Conservation (phyloP, 352 stramenopile genomes). For the Globisporangium cylindrosporum region DNA sequence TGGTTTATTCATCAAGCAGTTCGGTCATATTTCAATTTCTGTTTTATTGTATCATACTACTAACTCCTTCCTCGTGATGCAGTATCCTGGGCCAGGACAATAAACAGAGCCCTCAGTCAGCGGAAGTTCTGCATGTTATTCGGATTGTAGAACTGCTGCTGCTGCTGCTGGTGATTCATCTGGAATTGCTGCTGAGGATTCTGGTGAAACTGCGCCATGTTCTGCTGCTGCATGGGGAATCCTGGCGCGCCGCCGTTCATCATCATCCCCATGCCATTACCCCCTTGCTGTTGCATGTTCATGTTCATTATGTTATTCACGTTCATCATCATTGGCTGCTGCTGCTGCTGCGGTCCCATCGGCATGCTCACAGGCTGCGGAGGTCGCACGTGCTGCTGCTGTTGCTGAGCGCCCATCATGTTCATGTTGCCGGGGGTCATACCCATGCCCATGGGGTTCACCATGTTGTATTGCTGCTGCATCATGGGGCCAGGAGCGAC, state of each 20-base stretch:
- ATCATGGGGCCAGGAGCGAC: constrained; percentile 11
- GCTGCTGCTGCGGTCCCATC: neutral
- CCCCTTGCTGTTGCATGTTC: constrained; percentile 18
- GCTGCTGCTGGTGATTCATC: constrained; percentile 15
- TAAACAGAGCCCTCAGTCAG: neutral
- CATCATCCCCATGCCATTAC: constrained; percentile 13
- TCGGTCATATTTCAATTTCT: neutral
- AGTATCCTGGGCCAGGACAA: neutral
- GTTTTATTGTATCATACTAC: neutral
- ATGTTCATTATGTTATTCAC: constrained; percentile 18
- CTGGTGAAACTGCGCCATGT: constrained; percentile 3
- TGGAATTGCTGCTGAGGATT: constrained; percentile 15
- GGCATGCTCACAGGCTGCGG: constrained; percentile 29
- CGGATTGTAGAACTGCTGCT: constrained; percentile 10
- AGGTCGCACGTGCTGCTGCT: constrained; percentile 32
- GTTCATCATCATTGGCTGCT: constrained; percentile 13
- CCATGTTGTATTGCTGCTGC: constrained; percentile 23
- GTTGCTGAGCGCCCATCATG: constrained; percentile 15
- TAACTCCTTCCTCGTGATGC: neutral
- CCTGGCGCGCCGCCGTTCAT: constrained; percentile 2
- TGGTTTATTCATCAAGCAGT: neutral
- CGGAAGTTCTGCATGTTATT: constrained; percentile 14
- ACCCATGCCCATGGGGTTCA: constrained; percentile 20
- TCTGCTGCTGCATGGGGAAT: constrained; percentile 13
- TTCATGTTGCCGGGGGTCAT: constrained; percentile 10